phyloP scores from a whole-genome alignment of 768 basidiomycete genomes.

The Tulasnella sp. region DNA sequence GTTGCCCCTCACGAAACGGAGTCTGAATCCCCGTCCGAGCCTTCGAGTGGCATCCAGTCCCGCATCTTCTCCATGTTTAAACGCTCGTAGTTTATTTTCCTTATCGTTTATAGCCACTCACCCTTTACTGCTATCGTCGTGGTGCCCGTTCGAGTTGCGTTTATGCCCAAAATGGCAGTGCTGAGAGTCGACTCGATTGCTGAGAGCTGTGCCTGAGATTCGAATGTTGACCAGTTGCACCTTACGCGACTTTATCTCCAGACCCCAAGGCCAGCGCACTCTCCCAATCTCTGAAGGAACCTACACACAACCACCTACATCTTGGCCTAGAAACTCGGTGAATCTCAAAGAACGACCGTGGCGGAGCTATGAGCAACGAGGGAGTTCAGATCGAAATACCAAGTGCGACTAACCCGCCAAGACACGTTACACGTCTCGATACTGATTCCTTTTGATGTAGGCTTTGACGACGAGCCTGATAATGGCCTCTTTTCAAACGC shows the following conservation, averaged over 20 bases:
- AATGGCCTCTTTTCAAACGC: conserved; percentile 68
- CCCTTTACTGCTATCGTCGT: background rate
- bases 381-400: conserved; percentile 67
- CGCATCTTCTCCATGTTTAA: conserved; percentile 13
- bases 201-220: conserved; percentile 17
- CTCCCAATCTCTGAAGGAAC: background rate
- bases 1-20: background rate
- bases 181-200: background rate
- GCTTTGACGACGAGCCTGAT: conserved; percentile 73
- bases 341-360: background rate
- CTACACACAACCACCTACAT: background rate
- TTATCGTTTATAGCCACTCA: background rate
- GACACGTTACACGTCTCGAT: background rate
- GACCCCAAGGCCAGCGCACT: background rate
- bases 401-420: conserved; percentile 46
- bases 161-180: background rate
- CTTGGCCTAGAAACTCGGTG: background rate
- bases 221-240: background rate
- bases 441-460: conserved; percentile 45
- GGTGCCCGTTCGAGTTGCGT: background rate
- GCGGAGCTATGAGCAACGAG: conserved; percentile 36
- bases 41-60: background rate
- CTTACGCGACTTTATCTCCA: background rate
- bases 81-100: conserved; percentile 3
- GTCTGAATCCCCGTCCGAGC: background rate